A percentile compares a stretch with the other conserved stretches of the same genome.
phyloP scores from a whole-genome alignment of 208 protist species.

The Leishmania gerbilli region DNA sequence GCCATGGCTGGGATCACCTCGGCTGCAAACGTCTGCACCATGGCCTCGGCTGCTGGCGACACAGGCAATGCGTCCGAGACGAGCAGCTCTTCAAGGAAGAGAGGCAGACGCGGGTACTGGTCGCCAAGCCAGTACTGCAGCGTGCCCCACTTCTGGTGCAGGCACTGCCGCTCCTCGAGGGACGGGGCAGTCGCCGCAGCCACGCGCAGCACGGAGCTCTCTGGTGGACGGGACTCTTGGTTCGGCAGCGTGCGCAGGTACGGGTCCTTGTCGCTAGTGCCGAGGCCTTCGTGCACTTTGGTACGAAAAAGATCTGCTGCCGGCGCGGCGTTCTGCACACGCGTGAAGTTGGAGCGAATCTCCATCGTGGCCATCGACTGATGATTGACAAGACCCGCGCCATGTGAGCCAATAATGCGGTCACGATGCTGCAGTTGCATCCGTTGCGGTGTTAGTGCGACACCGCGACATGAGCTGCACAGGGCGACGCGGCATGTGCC shows the following conservation, averaged over 20 bases:
- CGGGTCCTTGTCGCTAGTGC: conserved; percentile 70
- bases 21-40: conserved; percentile 57
- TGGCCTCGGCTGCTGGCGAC: conserved; percentile 54
- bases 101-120: conserved; percentile 50
- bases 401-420: conserved; percentile 58
- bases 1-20: conserved; percentile 50
- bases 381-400: conserved; percentile 69
- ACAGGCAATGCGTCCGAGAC: conserved; percentile 54
- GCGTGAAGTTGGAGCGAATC: conserved; percentile 22
- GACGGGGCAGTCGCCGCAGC: conserved; percentile 42
- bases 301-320: conserved; percentile 81
- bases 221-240: conserved; percentile 49
- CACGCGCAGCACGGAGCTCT: conserved; percentile 52
- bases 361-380: conserved; percentile 45
- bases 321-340: conserved; percentile 42
- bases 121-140: conserved; percentile 82
- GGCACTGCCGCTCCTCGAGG: conserved; percentile 44
- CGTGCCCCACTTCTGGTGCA: conserved; percentile 49
- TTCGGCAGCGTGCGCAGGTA: conserved; percentile 84
- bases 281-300: conserved; percentile 76
- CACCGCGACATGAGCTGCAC: conserved; percentile 2
- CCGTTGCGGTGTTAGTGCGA: conserved; percentile 9
- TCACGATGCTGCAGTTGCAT: conserved; percentile 63
- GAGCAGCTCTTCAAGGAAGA: conserved; percentile 57
- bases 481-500: conserved; percentile 2